Evolutionary conservation across 208 protist genomes (phyloP).

Genomic region (Leishmania guyanensis): DNA sequence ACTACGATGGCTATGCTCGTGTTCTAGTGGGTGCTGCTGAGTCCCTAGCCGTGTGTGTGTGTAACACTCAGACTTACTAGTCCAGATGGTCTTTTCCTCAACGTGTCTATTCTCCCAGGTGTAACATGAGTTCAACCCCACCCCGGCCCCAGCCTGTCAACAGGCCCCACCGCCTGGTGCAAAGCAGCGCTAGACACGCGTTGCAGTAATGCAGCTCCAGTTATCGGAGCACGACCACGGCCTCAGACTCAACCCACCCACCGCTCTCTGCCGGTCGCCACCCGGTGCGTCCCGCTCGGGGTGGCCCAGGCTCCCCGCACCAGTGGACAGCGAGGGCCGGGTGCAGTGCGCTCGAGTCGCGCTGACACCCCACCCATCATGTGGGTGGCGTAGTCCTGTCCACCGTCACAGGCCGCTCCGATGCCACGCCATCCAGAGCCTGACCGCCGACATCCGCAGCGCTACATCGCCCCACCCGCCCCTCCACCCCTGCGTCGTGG

Average conservation of each 20-base stretch:
- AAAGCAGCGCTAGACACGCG: neutral
- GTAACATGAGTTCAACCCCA: neutral
- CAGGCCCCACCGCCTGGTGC: neutral
- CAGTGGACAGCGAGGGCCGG: neutral
- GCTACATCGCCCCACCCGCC: neutral
- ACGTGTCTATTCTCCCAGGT: neutral
- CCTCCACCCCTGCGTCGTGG: no score
- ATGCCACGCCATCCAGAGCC: neutral
- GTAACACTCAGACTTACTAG: neutral
- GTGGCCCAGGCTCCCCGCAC: neutral
- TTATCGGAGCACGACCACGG: neutral
- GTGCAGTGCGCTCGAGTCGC: neutral
- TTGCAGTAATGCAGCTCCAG: neutral
- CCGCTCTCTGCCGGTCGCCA: neutral
- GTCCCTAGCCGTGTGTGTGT: neutral
- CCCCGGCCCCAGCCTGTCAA: neutral
- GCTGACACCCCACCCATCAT: neutral
- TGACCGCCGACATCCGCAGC: neutral
- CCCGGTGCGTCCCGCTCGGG: neutral
- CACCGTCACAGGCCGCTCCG: neutral
- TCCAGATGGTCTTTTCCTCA: neutral
- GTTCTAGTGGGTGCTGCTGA: neutral
- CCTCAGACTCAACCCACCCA: neutral
- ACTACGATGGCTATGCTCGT: no score
- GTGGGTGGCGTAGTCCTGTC: neutral